A percentile compares a stretch with the other conserved stretches of the same genome.
These are phyloP conservation scores for Acanthamoeba quina DNA, from an alignment of 208 protist genomes.

Conservation along the genomic window DNA sequence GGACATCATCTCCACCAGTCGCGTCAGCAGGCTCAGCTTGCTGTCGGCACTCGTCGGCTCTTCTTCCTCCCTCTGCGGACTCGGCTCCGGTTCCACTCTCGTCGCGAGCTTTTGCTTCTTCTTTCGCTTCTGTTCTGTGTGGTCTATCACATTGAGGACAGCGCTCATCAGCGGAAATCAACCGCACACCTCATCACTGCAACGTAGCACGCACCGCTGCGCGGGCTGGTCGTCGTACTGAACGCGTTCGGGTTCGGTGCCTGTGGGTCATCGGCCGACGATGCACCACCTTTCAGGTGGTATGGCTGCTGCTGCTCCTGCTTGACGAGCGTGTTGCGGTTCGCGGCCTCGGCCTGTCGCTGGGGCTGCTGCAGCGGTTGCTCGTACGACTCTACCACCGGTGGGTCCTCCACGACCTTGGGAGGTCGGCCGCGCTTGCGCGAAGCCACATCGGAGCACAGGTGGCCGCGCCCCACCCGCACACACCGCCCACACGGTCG, in stretches of 20 bases:
- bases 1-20: constrained; percentile 20
- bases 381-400: not conserved
- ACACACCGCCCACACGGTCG: constrained; percentile 3
- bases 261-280: no score
- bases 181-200: no score
- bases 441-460: constrained; percentile 4
- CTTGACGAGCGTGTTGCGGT: not conserved
- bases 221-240: not conserved
- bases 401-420: not conserved
- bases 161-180: no score
- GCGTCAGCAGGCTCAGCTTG: not conserved
- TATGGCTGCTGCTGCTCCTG: not conserved
- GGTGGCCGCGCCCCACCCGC: not conserved
- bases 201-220: no score
- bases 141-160: no score
- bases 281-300: no score
- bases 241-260: not conserved
- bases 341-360: not conserved
- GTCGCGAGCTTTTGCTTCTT: no score
- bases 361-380: not conserved
- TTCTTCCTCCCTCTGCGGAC: not conserved
- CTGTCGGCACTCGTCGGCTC: not conserved
- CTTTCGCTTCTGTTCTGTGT: no score
- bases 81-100: not conserved
- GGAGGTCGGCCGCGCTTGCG: constrained; percentile 27